phyloP scores from a whole-genome alignment of 192 early-diverging fungal species.

The Phlyctochytrium planicorne region DNA sequence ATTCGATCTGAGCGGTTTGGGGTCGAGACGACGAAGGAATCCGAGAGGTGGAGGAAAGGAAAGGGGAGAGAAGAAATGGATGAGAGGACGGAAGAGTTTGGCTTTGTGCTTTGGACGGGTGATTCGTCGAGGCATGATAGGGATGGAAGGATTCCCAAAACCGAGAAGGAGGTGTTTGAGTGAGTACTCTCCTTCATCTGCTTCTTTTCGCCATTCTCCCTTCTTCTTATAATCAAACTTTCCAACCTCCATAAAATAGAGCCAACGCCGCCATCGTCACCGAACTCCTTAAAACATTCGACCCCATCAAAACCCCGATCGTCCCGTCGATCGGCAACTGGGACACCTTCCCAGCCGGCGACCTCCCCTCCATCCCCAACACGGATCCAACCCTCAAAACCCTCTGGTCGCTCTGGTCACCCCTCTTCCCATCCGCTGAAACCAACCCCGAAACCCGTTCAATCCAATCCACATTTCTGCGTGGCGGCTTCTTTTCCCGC shows the following conservation, averaged over 20 bases:
- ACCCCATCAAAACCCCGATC: slow-evolving; percentile 22
- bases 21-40: neutral
- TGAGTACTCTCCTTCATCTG: neutral
- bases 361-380: slow-evolving; percentile 14
- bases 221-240: neutral
- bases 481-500: slow-evolving; percentile 38
- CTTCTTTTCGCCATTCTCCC: neutral
- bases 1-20: neutral
- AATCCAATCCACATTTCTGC: slow-evolving; percentile 25
- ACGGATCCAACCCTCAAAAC: slow-evolving; percentile 12
- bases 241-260: slow-evolving; percentile 2
- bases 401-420: slow-evolving; percentile 38
- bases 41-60: neutral
- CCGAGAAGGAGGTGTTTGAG: slow-evolving; percentile 23
- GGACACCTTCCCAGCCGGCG: slow-evolving; percentile 42
- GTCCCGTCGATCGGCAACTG: slow-evolving; percentile 51
- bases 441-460: slow-evolving; percentile 12
- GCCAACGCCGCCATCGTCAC: slow-evolving; percentile 32
- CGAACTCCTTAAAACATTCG: slow-evolving; percentile 27
- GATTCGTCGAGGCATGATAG: slow-evolving; percentile 50
- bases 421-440: slow-evolving; percentile 24
- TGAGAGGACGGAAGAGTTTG: neutral
- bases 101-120: slow-evolving; percentile 49
- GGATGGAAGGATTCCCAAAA: slow-evolving; percentile 28
- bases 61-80: too few species aligned